phyloP scores from a whole-genome alignment of 495 filamentous ascomycete genomes.

The Xylona heveae region DNA sequence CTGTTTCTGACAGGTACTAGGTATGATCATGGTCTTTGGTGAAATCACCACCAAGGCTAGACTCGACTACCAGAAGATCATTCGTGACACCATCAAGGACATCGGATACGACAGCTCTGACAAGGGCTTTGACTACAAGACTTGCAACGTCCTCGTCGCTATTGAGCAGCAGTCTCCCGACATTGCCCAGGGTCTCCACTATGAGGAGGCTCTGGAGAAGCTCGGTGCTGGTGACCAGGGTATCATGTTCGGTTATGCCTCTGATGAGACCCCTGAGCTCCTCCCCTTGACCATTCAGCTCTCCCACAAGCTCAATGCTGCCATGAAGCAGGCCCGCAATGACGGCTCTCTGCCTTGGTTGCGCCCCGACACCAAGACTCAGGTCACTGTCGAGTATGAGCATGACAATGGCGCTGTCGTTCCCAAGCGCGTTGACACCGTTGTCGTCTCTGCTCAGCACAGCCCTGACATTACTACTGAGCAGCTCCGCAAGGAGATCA shows the following conservation, averaged over 20 bases:
- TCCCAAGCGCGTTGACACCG: slow-evolving; percentile 80
- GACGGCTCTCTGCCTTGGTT: slow-evolving; percentile 84
- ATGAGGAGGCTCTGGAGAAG: slow-evolving; percentile 90
- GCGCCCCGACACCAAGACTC: slow-evolving; percentile 96
- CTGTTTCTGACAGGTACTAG: slow-evolving; percentile 11
- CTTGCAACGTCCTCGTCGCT: slow-evolving; percentile 92
- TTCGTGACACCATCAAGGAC: slow-evolving; percentile 88
- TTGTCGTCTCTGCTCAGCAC: slow-evolving; percentile 94
- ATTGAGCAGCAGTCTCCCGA: slow-evolving; percentile 99
- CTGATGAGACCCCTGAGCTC: slow-evolving; percentile 94
- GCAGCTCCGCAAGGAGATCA: slow-evolving; percentile 79
- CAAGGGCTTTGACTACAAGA: slow-evolving; percentile 99
- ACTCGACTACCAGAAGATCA: slow-evolving; percentile 94
- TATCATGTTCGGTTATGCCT: slow-evolving; percentile 99
- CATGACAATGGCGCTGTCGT: slow-evolving; percentile 89
- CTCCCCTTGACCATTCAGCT: slow-evolving; percentile 83
- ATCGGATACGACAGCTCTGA: slow-evolving; percentile 93
- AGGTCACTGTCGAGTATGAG: slow-evolving; percentile 97
- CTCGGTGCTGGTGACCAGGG: slow-evolving; percentile 98
- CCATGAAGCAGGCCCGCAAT: slow-evolving; percentile 71
- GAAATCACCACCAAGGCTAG: slow-evolving; percentile 94
- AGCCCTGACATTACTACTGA: slow-evolving; percentile 74
- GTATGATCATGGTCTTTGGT: slow-evolving; percentile 99
- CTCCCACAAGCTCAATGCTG: slow-evolving; percentile 86
- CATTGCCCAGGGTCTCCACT: slow-evolving; percentile 95